These are phyloP conservation scores for Chaetomidium leptoderma DNA, from an alignment of 495 filamentous ascomycete species.

Conservation along the genomic window DNA sequence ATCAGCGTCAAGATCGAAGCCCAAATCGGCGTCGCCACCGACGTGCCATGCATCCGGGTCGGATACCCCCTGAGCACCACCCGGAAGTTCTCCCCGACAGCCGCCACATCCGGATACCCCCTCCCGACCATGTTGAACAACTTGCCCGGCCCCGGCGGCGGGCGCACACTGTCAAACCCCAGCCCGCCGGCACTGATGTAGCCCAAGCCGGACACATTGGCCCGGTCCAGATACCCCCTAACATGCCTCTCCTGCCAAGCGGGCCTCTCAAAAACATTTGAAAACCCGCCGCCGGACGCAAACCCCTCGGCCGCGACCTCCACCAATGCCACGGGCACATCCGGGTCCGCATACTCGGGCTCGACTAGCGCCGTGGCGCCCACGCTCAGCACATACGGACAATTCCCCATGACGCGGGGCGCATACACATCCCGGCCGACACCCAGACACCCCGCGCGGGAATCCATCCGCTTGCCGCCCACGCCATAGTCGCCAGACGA, in stretches of 20 bases:
- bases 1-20: conserved; percentile 57
- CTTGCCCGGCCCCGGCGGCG: conserved; percentile 35
- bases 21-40: conserved; percentile 54
- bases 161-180: conserved; percentile 21
- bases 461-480: conserved; percentile 39
- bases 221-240: conserved; percentile 48
- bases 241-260: conserved; percentile 55
- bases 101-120: conserved; percentile 62
- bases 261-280: conserved; percentile 60
- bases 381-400: conserved; percentile 38
- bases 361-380: conserved; percentile 33
- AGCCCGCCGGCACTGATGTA: conserved; percentile 28
- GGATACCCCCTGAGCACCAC: conserved; percentile 43
- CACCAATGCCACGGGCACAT: conserved; percentile 30
- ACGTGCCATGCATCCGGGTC: conserved; percentile 50
- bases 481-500: conserved; percentile 61
- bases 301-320: conserved; percentile 46
- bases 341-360: conserved; percentile 38
- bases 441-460: conserved; percentile 20
- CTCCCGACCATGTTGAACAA: conserved; percentile 56
- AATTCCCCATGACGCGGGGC: conserved; percentile 29
- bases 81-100: conserved; percentile 57
- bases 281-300: conserved; percentile 62
- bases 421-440: conserved; percentile 22
- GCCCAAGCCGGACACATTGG: conserved; percentile 38